Base-by-base conservation (phyloP, 1,139 yeast genomes). In the Blastobotrys serpentis region DNA sequence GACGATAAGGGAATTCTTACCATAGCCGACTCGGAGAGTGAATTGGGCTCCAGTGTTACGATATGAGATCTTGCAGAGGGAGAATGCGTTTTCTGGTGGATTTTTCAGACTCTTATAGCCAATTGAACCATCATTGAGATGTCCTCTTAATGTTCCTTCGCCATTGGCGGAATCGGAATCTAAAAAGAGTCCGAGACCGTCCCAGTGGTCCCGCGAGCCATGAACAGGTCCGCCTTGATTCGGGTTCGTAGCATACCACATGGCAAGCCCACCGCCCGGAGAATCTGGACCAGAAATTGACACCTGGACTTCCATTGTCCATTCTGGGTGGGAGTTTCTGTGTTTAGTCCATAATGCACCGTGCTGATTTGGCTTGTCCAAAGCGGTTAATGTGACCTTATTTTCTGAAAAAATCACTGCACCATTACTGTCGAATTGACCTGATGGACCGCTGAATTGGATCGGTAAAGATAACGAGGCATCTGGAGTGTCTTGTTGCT, bases 201-300 rank as follows among this genome's bases (percentile, higher is more conserved):
- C 73, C 72, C 73, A 70, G 17, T 52, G 47, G 43, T 70, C 73
- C 21, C 58, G 49, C 3, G 66, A 59, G 10, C 74, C 74, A 51
- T 67, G 65, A 4, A 67, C 64, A 1, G 69, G 64, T 4, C 74
- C 74, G 1, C 42, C 48, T 19, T 53, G 53, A 33, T 56, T 56
- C 4, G 59, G 58, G 22, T 58, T 51, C 7, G 59, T 55, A 6
- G 69, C 58, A 51, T 64, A 67, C 72, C 73, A 70, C 23, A 70
- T 44, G 1, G 68, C 70, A 36, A 70, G 49, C 1, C 73, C 69
- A 4, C 67, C 70, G 10, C 67, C 71, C 4, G 71, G 63, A 11
- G 56, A 47, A 21, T 57, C 66, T 3, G 68, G 57, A 2, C 70
- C 70, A 3, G 63, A 56, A 0, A 61, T 69, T 0, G 59, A 48